phyloP scores from a whole-genome alignment of 768 basidiomycete genomes.

The Gloeostereum incarnatum region DNA sequence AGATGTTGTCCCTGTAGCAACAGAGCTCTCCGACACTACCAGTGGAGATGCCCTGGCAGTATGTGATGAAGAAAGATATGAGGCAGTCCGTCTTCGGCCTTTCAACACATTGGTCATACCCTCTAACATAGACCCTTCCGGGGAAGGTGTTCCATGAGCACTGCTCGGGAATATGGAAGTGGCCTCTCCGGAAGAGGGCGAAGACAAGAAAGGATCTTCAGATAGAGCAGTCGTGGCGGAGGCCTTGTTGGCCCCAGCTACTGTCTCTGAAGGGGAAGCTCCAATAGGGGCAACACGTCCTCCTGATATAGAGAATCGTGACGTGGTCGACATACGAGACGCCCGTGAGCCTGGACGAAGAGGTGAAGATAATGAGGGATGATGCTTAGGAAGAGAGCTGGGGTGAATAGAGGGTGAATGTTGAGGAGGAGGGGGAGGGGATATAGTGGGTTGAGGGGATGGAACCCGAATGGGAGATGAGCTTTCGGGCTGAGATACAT shows the following conservation, averaged over 20 bases:
- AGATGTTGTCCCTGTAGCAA: conserved; percentile 17
- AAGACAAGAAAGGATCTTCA: conserved; percentile 39
- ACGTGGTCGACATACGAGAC: conserved; percentile 60
- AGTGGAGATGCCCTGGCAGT: conserved; percentile 41
- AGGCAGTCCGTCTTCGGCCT: conserved; percentile 43
- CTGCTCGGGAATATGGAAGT: conserved; percentile 20
- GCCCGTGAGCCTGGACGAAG: conserved; percentile 67
- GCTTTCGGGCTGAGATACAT: conserved; percentile 8
- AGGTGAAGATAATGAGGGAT: conserved; percentile 37
- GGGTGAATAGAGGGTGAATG: conserved; percentile 24
- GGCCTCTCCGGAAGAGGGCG: conserved; percentile 31
- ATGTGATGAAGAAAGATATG: conserved; percentile 52
- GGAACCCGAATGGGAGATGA: conserved; percentile 12
- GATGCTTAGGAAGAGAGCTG: conserved; percentile 26
- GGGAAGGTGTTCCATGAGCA: conserved; percentile 40
- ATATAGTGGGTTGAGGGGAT: conserved; percentile 24
- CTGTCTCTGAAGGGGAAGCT: conserved; percentile 22
- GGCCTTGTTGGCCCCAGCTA: conserved; percentile 42
- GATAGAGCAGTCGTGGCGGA: conserved; percentile 60
- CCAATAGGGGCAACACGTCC: conserved; percentile 55
- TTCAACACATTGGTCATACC: conserved; percentile 38
- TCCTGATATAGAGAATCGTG: conserved; percentile 58
- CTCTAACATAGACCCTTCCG: conserved; percentile 53
- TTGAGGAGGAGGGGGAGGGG: conserved; percentile 26
- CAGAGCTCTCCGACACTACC: conserved; percentile 14